Evolutionary conservation across 1,284 basidiomycete species (phyloP).

Genomic region (Afroboletus lepidellus): DNA sequence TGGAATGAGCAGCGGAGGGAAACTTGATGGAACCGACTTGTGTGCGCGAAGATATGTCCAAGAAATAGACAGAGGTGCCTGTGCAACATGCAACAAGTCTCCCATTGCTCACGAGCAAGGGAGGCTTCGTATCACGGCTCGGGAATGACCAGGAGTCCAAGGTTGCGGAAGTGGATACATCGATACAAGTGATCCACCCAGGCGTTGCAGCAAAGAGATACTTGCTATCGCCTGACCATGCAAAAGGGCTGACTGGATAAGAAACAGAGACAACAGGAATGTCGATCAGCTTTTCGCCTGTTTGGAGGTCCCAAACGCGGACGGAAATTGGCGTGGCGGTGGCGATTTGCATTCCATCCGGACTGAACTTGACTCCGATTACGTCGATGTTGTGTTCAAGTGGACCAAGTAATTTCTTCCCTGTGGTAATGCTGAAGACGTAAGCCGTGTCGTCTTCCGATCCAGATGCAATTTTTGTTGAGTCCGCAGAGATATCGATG

Average conservation of each 20-base stretch:
- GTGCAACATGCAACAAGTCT: slow-evolving; percentile 4
- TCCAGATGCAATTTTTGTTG: slow-evolving; percentile 3
- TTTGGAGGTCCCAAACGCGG: slow-evolving; percentile 2
- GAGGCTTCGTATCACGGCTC: not conserved
- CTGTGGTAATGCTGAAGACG: slow-evolving; percentile 1
- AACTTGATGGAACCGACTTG: slow-evolving; percentile 2
- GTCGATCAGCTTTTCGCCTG: slow-evolving; percentile 1
- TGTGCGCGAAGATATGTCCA: not conserved
- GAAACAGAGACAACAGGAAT: not conserved
- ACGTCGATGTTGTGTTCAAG: slow-evolving; percentile 3
- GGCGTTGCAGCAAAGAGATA: slow-evolving; percentile 2
- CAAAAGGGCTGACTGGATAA: slow-evolving; percentile 1
- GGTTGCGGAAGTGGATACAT: not conserved
- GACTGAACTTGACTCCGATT: slow-evolving; percentile 6
- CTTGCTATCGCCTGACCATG: slow-evolving; percentile 3
- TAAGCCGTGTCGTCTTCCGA: slow-evolving; percentile 1
- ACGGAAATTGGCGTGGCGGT: slow-evolving; percentile 8
- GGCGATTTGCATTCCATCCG: slow-evolving; percentile 2
- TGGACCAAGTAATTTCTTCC: not conserved
- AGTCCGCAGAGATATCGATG: slow-evolving; percentile 3
- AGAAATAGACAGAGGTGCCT: not conserved
- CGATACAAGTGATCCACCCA: not conserved
- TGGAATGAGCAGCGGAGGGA: not conserved
- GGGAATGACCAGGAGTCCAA: not conserved
- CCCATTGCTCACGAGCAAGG: slow-evolving; percentile 2